phyloP scores from a whole-genome alignment of 2,329 filamentous ascomycete genomes.

The Taxawa tesnikishii region DNA sequence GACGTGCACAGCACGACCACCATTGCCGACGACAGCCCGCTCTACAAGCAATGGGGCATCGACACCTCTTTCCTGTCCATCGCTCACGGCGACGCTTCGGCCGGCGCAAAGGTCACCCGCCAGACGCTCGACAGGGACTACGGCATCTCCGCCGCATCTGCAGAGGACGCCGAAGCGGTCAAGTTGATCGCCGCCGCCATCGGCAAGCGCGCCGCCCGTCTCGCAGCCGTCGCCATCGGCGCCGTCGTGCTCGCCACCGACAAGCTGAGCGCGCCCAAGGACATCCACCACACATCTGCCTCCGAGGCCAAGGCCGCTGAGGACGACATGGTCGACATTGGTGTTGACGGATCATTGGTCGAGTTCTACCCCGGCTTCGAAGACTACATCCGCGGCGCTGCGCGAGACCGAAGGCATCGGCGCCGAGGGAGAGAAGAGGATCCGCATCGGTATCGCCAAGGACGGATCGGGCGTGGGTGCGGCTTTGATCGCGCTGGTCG shows the following conservation, averaged over 20 bases:
- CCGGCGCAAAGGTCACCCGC: conserved; percentile 59
- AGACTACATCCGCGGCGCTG: conserved; percentile 69
- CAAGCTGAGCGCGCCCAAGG: conserved; percentile 40
- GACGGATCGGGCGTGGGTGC: conserved; percentile 94
- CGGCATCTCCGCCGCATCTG: conserved; percentile 60
- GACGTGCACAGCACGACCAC: conserved; percentile 55
- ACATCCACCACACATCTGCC: conserved; percentile 18
- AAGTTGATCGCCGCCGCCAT: conserved; percentile 74
- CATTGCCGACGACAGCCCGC: conserved; percentile 50
- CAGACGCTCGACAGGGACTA: conserved; percentile 67
- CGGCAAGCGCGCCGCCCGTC: conserved; percentile 74
- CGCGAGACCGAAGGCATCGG: conserved; percentile 68
- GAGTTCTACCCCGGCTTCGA: conserved; percentile 94
- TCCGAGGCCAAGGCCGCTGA: conserved; percentile 26
- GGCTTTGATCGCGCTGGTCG: conserved; percentile 84
- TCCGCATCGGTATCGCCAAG: conserved; percentile 92
- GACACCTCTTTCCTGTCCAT: conserved; percentile 85
- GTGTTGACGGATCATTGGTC: conserved; percentile 86
- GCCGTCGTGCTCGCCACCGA: conserved; percentile 74
- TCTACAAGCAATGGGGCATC: conserved; percentile 76
- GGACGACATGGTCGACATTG: conserved; percentile 70
- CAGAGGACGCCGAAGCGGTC: conserved; percentile 79
- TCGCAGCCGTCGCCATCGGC: conserved; percentile 78
- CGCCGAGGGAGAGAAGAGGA: conserved; percentile 63
- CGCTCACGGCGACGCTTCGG: conserved; percentile 66